Conservation (phyloP, 2,329 filamentous ascomycete genomes). For the Tolypocladium sp. region DNA sequence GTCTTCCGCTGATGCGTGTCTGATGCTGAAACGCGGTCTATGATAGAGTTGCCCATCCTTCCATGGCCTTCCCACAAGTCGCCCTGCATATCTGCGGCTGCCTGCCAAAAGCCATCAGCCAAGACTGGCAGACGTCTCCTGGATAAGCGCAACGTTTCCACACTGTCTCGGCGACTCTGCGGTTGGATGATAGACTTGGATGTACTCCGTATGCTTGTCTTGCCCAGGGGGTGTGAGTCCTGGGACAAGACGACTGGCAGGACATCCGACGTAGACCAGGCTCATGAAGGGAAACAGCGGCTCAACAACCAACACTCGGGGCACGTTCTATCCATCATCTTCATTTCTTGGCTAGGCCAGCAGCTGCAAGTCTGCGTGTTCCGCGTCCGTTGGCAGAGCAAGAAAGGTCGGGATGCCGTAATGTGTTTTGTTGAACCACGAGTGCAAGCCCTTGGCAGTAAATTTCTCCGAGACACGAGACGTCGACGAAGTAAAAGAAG, state of each 20-base stretch:
- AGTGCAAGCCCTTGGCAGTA: neutral
- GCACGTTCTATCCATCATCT: neutral
- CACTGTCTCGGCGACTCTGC: slow-evolving; percentile 11
- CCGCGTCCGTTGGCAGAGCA: neutral
- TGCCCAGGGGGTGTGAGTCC: neutral
- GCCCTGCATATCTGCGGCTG: neutral
- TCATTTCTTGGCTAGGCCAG: neutral
- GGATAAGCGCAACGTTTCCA: slow-evolving; percentile 1
- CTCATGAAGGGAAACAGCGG: neutral
- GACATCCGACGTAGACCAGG: neutral
- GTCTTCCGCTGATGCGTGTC: neutral
- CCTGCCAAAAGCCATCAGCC: neutral
- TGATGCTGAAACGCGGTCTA: neutral
- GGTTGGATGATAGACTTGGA: neutral
- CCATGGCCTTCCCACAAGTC: neutral
- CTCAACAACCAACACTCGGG: neutral
- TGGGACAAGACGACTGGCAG: neutral
- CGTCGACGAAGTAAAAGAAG: neutral
- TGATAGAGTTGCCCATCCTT: neutral
- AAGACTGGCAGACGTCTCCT: neutral
- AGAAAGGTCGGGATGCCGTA: neutral
- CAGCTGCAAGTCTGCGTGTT: neutral
- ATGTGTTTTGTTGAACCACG: neutral
- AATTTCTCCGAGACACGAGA: neutral
- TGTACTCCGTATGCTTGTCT: neutral